Base-by-base conservation (phyloP, 345 rosid genomes). In the Heritiera littoralis region DNA sequence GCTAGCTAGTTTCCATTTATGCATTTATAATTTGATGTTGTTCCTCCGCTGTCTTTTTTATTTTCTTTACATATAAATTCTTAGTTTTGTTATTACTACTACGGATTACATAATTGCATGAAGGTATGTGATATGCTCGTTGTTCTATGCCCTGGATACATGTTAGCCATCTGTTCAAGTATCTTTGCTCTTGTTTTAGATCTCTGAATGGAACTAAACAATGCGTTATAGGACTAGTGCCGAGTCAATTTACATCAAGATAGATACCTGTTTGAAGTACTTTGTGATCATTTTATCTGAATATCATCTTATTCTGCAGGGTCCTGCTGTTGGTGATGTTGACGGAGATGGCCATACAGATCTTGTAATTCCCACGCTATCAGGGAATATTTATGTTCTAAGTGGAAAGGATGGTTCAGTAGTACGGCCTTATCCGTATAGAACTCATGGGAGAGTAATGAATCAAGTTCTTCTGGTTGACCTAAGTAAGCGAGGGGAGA, bases 401-500 rank as follows among this genome's bases (percentile, higher is more conserved):
- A 93, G 94, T 63, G 98, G 99, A 80, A 94, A 89, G 86, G 99
- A 97, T 86, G 99, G 99, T 72, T 89, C 94, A 14, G 41, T 85
- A 71, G 89, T 97, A 66, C 94, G 90, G 74, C 98, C 98, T 11
- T 97, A 93, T 84, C 99, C 99, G 28, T 97, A 92, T 80, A 88
- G 95, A 84, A 97, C 99, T 85, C 98, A 94, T 81, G 99, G 98
- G 81, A 93, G 97, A 86, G 95, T 97, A 78, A 94, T 92, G 96
- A 97, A 92, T 89, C 98, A 97, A 85, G 89, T 97, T 84, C 98
- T 97, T 81, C 98, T 97, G 55, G 91, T 92, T 81, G 98, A 97
- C 85, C 81, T 97, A 70, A 92, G 88, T 87, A 91, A 90, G 80
- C 89, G 86, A 20, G 92, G 91, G 67, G 96, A 92, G 86, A 88